Evolutionary conservation across 331 rosid genomes (phyloP).

Genomic region (Malus hybrid): DNA sequence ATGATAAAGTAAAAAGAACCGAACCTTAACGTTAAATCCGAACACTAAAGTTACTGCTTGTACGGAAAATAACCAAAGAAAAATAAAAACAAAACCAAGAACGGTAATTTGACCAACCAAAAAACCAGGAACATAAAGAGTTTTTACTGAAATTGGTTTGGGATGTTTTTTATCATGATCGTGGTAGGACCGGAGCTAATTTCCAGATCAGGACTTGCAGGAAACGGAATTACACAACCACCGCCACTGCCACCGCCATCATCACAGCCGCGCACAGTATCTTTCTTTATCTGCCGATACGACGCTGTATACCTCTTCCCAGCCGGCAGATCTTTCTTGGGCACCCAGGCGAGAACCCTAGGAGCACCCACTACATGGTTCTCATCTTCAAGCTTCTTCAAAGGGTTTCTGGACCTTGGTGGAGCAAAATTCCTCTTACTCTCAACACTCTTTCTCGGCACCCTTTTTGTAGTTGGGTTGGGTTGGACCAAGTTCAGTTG

Average conservation of each 20-base stretch:
- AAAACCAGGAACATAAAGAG: background rate
- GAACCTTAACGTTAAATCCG: no score
- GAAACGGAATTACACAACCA: constrained; percentile 9
- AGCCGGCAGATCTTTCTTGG: background rate
- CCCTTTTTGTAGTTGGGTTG: background rate
- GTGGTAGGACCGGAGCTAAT: constrained; percentile 14
- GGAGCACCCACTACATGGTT: background rate
- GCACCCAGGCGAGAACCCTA: background rate
- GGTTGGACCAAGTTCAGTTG: background rate
- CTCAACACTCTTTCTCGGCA: background rate
- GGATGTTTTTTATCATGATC: constrained; percentile 48
- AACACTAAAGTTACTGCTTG: background rate
- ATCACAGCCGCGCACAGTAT: no score
- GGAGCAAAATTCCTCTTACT: background rate
- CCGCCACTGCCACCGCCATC: no score
- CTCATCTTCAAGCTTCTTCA: background rate
- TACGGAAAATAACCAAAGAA: background rate
- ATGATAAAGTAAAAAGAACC: background rate
- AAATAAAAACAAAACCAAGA: background rate
- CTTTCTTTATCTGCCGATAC: no score
- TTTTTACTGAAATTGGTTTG: constrained; percentile 36
- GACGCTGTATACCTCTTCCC: background rate
- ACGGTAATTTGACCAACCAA: no score
- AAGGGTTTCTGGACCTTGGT: background rate
- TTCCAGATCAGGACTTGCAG: constrained; percentile 1